Conservation (phyloP, 192 early-diverging fungal genomes). For the Coemansia umbellata region DNA sequence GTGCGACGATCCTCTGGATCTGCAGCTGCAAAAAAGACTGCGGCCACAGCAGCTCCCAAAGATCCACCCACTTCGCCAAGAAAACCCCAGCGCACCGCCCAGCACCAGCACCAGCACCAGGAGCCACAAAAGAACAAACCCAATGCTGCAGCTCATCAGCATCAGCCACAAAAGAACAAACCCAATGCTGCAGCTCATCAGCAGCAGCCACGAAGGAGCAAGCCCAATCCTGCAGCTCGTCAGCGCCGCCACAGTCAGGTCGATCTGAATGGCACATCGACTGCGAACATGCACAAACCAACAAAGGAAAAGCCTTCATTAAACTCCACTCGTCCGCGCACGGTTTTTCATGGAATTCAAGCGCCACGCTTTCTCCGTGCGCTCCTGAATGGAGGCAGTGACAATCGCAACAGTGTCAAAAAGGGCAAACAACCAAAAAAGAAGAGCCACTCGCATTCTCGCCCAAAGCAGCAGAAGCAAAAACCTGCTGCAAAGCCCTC, state of each 20-base stretch:
- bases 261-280: conserved; percentile 10
- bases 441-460: neutral
- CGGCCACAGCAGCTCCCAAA: neutral
- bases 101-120: neutral
- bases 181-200: too few relatives aligned
- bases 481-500: neutral
- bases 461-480: neutral
- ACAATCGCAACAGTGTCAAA: neutral
- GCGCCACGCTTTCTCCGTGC: conserved; percentile 13
- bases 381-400: conserved; percentile 2
- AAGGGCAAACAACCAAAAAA: neutral
- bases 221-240: too few relatives aligned
- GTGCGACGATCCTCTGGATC: neutral
- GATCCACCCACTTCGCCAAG: too few relatives aligned
- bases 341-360: conserved; percentile 9
- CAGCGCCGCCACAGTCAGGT: conserved; percentile 1
- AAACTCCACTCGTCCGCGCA: conserved; percentile 1
- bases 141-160: too few relatives aligned
- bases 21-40: neutral
- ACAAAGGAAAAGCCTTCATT: conserved; percentile 10
- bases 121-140: neutral
- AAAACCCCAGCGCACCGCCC: neutral
- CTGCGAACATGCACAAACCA: conserved; percentile 7
- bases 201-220: neutral
- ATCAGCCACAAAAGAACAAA: neutral